A percentile compares a stretch with the other conserved stretches of the same genome.
These are phyloP conservation scores for Graphilbum fragrans DNA, from an alignment of 2,329 filamentous ascomycete species.

Conservation along the genomic window DNA sequence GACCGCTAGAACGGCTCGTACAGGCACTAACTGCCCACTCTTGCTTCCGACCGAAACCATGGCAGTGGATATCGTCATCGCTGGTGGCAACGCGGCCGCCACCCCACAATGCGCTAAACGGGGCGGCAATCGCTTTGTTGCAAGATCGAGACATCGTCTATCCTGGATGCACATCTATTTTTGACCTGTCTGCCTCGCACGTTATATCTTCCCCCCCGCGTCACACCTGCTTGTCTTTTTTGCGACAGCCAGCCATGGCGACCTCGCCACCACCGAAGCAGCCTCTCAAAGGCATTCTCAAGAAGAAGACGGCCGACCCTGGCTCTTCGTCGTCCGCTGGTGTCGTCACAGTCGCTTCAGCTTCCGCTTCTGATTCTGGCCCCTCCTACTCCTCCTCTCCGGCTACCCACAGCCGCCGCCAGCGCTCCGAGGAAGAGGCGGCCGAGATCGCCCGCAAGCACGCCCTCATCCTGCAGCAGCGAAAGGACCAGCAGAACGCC, in stretches of 20 bases:
- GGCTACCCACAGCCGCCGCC: constrained; percentile 14
- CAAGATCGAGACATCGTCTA: too few species aligned
- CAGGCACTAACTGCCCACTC: too few species aligned
- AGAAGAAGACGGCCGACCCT: constrained; percentile 39
- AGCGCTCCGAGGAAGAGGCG: constrained; percentile 26
- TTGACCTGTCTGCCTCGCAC: too few species aligned
- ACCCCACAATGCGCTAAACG: too few species aligned
- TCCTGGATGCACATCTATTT: too few species aligned
- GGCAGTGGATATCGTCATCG: too few species aligned
- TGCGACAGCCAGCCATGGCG: constrained; percentile 17
- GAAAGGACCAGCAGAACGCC: constrained; percentile 62
- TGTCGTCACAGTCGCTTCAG: neutral
- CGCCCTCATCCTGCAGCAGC: constrained; percentile 69
- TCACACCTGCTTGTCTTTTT: too few species aligned
- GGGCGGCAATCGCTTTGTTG: too few species aligned
- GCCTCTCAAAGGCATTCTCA: constrained; percentile 46
- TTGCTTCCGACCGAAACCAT: too few species aligned
- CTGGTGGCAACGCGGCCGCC: too few species aligned
- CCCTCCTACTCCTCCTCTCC: constrained; percentile 3
- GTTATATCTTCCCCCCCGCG: too few species aligned
- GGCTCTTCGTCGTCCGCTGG: neutral
- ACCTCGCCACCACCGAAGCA: constrained; percentile 29
- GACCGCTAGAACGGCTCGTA: too few species aligned
- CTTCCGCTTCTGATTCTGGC: constrained; percentile 1
- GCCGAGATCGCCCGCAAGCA: constrained; percentile 65